Evolutionary conservation across 1,284 basidiomycete species (phyloP).

Genomic region (Phylloboletellus chloephorus): DNA sequence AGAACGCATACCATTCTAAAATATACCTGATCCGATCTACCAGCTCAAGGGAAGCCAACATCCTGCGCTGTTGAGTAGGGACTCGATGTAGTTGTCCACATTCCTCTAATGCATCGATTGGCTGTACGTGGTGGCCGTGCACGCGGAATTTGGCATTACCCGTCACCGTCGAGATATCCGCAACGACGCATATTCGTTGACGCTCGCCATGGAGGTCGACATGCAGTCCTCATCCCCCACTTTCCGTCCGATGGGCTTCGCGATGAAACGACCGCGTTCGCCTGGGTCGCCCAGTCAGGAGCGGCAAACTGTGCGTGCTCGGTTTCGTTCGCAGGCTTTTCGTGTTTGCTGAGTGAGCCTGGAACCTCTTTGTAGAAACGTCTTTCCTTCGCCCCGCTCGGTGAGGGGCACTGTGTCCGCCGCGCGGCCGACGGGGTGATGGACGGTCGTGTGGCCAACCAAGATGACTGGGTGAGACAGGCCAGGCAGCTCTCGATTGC

Average conservation of each 20-base stretch:
- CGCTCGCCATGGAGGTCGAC: conserved; percentile 45
- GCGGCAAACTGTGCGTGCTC: conserved; percentile 45
- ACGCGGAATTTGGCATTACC: too few species aligned
- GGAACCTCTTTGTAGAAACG: conserved; percentile 45
- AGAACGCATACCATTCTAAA: too few species aligned
- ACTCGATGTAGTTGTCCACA: too few species aligned
- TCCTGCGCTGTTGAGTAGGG: too few species aligned
- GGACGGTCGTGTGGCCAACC: conserved; percentile 36
- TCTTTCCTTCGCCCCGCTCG: conserved; percentile 38
- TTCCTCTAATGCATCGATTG: too few species aligned
- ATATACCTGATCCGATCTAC: too few species aligned
- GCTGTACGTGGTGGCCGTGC: too few species aligned
- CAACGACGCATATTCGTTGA: neutral
- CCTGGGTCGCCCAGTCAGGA: conserved; percentile 44
- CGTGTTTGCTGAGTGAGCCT: conserved; percentile 1
- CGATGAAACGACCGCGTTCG: conserved; percentile 53
- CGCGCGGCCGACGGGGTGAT: conserved; percentile 17
- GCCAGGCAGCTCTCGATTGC: conserved; percentile 55
- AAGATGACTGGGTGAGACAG: conserved; percentile 66
- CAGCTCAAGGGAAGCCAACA: too few species aligned
- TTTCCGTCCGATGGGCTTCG: conserved; percentile 27
- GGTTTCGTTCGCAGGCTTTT: neutral
- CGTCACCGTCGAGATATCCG: neutral
- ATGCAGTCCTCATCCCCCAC: conserved; percentile 39
- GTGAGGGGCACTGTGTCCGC: conserved; percentile 17